Evolutionary conservation across 257 asterid species (phyloP).

Genomic region (Fraxinus pennsylvanica): DNA sequence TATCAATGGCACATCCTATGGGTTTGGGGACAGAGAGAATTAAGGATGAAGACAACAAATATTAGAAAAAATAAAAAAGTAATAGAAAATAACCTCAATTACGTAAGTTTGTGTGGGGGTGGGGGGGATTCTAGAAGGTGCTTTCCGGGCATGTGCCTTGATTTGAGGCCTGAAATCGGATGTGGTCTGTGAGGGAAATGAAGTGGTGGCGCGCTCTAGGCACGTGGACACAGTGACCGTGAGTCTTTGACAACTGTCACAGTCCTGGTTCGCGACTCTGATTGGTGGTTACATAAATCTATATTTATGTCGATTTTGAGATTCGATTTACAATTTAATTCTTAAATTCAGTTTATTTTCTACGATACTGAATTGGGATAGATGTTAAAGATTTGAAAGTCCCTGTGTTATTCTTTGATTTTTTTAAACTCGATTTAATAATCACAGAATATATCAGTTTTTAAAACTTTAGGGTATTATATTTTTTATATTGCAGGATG

Average conservation of each 20-base stretch:
- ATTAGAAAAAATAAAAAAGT: neutral
- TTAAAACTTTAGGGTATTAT: too few species aligned
- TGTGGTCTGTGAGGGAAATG: neutral
- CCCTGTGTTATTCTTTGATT: too few species aligned
- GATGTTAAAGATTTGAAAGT: too few species aligned
- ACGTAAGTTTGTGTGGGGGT: neutral
- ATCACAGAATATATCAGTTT: too few species aligned
- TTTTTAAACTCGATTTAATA: too few species aligned
- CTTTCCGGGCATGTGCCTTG: neutral
- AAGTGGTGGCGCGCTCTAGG: neutral
- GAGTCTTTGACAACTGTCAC: neutral
- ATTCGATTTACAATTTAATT: too few species aligned
- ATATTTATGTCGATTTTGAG: too few species aligned
- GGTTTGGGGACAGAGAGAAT: neutral
- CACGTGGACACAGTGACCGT: neutral
- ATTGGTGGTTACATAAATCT: neutral
- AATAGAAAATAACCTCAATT: neutral
- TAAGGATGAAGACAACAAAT: too few species aligned
- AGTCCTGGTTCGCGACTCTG: neutral
- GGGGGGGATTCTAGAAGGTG: neutral
- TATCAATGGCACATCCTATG: neutral
- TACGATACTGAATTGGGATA: too few species aligned
- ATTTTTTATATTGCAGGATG: too few species aligned
- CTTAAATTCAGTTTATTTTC: too few species aligned
- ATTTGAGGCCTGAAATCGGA: neutral